A percentile compares a stretch with the other conserved stretches of the same genome.
Evolutionary conservation across 495 filamentous ascomycete species (phyloP).

Genomic region (Amniculicola lignicola): DNA sequence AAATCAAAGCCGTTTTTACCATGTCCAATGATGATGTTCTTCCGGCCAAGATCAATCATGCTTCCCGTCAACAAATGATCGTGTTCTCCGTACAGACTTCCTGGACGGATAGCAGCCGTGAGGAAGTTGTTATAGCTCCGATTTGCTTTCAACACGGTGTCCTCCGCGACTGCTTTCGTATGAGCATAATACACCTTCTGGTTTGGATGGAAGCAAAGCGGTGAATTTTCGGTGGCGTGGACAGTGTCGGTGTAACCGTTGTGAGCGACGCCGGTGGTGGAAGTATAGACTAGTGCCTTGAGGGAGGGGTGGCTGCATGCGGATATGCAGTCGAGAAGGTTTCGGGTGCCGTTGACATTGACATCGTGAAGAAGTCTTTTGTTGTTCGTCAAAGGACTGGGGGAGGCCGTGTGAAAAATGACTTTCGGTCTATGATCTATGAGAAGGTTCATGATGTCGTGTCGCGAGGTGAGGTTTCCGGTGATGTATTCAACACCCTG

Average conservation of each 20-base stretch:
- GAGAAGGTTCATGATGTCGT: constrained; percentile 63
- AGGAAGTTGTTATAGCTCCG: constrained; percentile 60
- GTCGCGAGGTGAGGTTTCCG: constrained; percentile 77
- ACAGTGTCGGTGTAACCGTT: constrained; percentile 72
- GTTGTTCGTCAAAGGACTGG: constrained; percentile 11
- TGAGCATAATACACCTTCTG: constrained; percentile 81
- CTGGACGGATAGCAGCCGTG: constrained; percentile 74
- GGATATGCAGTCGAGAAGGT: constrained; percentile 68
- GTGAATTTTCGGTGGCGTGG: constrained; percentile 84
- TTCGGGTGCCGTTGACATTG: constrained; percentile 84
- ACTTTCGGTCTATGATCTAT: constrained; percentile 70
- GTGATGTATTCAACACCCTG: constrained; percentile 72
- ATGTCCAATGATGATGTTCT: constrained; percentile 76
- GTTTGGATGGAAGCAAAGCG: constrained; percentile 61
- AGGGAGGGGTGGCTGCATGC: constrained; percentile 62
- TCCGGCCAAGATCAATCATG: constrained; percentile 60
- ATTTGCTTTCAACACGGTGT: constrained; percentile 78
- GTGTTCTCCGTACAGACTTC: constrained; percentile 84
- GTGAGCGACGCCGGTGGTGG: constrained; percentile 76
- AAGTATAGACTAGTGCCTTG: constrained; percentile 90
- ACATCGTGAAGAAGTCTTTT: constrained; percentile 69
- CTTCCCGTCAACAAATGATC: constrained; percentile 37
- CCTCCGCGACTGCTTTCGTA: constrained; percentile 62
- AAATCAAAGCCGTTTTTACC: constrained; percentile 87
- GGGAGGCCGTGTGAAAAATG: constrained; percentile 81